Conservation (phyloP, 805 yeast species). For the Danielia oregonensis region DNA sequence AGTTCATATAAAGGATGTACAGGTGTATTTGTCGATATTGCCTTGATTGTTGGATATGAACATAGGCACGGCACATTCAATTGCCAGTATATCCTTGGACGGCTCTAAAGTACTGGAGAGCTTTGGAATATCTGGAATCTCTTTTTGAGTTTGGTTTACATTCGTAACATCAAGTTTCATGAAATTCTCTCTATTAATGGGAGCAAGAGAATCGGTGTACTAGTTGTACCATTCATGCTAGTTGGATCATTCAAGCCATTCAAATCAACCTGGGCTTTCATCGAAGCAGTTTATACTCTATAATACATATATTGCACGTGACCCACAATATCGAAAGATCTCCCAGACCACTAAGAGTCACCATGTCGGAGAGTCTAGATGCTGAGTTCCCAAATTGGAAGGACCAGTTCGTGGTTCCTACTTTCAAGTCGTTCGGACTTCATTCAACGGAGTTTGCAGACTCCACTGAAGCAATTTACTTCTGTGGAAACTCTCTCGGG, state of each 20-base stretch:
- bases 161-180: no score
- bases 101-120: no score
- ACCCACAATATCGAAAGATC: not conserved
- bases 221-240: no score
- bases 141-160: no score
- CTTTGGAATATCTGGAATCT: no score
- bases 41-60: no score
- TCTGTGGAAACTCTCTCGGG: conserved; percentile 95
- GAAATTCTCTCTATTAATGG: no score
- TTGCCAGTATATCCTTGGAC: no score
- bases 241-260: not conserved
- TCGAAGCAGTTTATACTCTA: no score
- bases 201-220: no score
- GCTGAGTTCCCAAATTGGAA: conserved; percentile 32
- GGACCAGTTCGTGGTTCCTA: conserved; percentile 61
- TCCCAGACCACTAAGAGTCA: not conserved
- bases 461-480: conserved; percentile 43
- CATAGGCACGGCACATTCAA: no score
- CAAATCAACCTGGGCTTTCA: no score
- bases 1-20: not conserved
- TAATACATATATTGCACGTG: not conserved
- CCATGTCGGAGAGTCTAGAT: conserved; percentile 32
- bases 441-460: conserved; percentile 8
- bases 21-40: not conserved
- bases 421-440: conserved; percentile 58